Conservation (phyloP, 225 moss, liverwort and hornwort species). For the Neckera pumila region DNA sequence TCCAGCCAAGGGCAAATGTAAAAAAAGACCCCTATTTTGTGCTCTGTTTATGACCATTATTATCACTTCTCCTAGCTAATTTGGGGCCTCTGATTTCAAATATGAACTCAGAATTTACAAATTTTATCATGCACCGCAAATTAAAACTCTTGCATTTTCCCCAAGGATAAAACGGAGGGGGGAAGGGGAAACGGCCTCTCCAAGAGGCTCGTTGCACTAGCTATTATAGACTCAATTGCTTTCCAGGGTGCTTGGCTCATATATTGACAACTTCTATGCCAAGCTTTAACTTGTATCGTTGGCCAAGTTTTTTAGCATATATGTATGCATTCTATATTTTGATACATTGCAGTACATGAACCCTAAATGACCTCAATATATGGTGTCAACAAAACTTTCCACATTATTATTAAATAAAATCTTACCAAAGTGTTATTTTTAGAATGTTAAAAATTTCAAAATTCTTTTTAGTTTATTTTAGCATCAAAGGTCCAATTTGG, state of each 20-base stretch:
- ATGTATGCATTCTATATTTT: neutral
- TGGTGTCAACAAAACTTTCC: neutral
- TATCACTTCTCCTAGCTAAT: too few species aligned
- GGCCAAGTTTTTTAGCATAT: neutral
- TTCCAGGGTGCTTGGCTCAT: neutral
- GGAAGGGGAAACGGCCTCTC: too few species aligned
- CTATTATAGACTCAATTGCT: too few species aligned
- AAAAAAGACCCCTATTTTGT: too few species aligned
- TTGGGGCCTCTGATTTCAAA: too few species aligned
- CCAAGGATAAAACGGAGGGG: too few species aligned
- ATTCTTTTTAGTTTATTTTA: neutral
- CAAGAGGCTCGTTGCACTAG: too few species aligned
- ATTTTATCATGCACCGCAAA: too few species aligned
- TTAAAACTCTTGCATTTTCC: too few species aligned
- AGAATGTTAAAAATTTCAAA: neutral
- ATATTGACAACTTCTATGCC: neutral
- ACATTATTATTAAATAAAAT: neutral
- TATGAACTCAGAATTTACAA: too few species aligned
- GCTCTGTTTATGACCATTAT: too few species aligned
- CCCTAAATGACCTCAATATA: neutral
- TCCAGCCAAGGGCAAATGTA: too few species aligned
- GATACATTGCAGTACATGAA: neutral
- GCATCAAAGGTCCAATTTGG: neutral
- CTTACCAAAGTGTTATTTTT: neutral
- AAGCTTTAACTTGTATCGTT: neutral